These are phyloP conservation scores for Erysimum pusillum DNA, from an alignment of 441 rosid genomes.

Conservation along the genomic window DNA sequence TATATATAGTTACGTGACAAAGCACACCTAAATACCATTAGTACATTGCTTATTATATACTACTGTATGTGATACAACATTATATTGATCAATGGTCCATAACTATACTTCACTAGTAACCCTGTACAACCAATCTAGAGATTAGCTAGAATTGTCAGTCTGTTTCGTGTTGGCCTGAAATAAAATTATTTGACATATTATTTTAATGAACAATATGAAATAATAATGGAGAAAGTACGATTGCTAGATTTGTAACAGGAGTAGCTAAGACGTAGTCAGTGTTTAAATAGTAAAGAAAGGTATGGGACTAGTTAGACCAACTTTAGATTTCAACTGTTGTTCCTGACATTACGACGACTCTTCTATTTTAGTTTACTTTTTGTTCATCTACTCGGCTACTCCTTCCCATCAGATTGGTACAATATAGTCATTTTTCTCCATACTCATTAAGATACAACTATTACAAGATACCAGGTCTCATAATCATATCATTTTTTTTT, in stretches of 20 bases:
- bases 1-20: slow-evolving; percentile 9
- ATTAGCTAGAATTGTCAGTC: slow-evolving; percentile 46
- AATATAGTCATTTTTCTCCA: slow-evolving; percentile 25
- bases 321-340: slow-evolving; percentile 41
- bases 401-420: background rate
- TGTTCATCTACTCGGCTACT: slow-evolving; percentile 26
- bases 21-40: slow-evolving; percentile 14
- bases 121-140: slow-evolving; percentile 32
- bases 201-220: background rate
- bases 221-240: slow-evolving; percentile 33
- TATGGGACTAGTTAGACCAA: slow-evolving; percentile 45
- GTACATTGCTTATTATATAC: background rate
- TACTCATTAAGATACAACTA: background rate
- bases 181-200: background rate
- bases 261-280: slow-evolving; percentile 44
- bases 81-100: slow-evolving; percentile 40
- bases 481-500: no score
- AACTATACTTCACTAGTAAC: slow-evolving; percentile 33
- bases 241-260: slow-evolving; percentile 36
- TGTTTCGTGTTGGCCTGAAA: slow-evolving; percentile 41
- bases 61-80: slow-evolving; percentile 1
- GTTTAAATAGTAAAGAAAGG: slow-evolving; percentile 46
- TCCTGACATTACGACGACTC: slow-evolving; percentile 38
- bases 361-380: slow-evolving; percentile 35
- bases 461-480: background rate